Evolutionary conservation across 257 asterid genomes (phyloP), one percentile per base, ranked within the genome.

Genomic region (Nicotiana noctiflora): DNA sequence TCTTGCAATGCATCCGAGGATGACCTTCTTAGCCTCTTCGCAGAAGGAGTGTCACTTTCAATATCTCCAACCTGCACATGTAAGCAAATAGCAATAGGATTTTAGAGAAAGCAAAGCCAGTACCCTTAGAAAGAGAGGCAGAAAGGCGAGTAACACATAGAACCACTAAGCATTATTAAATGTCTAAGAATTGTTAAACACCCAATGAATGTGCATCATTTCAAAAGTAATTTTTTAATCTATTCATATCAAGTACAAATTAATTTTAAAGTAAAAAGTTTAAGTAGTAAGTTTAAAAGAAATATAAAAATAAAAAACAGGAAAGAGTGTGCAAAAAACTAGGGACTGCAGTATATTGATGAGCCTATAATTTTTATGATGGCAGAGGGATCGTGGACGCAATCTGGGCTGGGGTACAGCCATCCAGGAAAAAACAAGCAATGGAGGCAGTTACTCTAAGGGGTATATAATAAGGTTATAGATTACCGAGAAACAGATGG

Each of bases 1-100:
- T 95, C 99, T 85, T 91, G 97, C 86, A 95, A 84, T 23, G 93
- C 90, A 86, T 95, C 99, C 80, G 96, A 92, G 21, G 98, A 85
- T 44, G 99, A 95, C 87, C 85, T 90, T 75, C 96, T 86, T 84
- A 89, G 82, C 88, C 97, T 88, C 91, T 93, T 95, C 67, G 96
- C 84, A 67, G 85, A 66, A 65, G 97, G 97, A 74, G 84, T 91
- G 78, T 91, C 97, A 55, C 91, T 89, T 85, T 95, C 99, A 81
- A 93, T 90, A 88, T 95, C 99, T 79, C 92, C 99, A 87, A 89
- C 93, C 99, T 95, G 83, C 67, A 86, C 51, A 86, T 79, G 70
- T 64, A 85, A 70, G 61, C 61, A 55, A 74, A 74, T 49, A 74
- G 61, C 44, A 49, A 46, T 14, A 49, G 79, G 61, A 51, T 40